These are phyloP conservation scores for Linnemannia exigua DNA, from an alignment of 192 early-diverging fungal species.

Conservation along the genomic window DNA sequence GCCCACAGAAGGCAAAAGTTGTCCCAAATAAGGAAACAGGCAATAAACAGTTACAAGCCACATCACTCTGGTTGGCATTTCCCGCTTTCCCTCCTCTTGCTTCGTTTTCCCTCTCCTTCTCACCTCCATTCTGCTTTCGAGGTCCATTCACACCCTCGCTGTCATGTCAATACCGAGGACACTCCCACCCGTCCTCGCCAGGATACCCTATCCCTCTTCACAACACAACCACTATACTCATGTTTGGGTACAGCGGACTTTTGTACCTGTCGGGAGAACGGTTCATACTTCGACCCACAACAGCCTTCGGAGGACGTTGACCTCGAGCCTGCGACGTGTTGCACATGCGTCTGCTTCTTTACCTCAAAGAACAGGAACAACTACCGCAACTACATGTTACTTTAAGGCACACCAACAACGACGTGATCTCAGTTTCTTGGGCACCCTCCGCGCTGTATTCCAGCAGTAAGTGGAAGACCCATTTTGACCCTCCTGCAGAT, in stretches of 20 bases:
- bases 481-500: not conserved
- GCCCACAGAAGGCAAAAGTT: not conserved
- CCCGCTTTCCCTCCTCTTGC: not conserved
- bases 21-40: conserved; percentile 15
- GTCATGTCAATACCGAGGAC: conserved; percentile 33
- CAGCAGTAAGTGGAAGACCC: conserved; percentile 30
- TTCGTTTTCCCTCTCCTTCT: not conserved
- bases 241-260: not conserved
- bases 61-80: not conserved
- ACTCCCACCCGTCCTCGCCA: conserved; percentile 14
- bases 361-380: not conserved
- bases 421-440: conserved; percentile 46
- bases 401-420: conserved; percentile 30
- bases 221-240: not conserved
- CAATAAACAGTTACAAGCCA: conserved; percentile 34
- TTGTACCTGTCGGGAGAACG: not conserved
- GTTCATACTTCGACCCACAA: not conserved
- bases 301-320: not conserved
- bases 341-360: not conserved
- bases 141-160: not conserved
- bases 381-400: not conserved
- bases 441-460: conserved; percentile 43
- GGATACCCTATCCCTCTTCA: conserved; percentile 9
- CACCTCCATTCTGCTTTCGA: not conserved
- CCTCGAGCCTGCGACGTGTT: conserved; percentile 29